These are phyloP conservation scores for Aspergillus awamori DNA, from an alignment of 2,329 filamentous ascomycete species.

Conservation along the genomic window DNA sequence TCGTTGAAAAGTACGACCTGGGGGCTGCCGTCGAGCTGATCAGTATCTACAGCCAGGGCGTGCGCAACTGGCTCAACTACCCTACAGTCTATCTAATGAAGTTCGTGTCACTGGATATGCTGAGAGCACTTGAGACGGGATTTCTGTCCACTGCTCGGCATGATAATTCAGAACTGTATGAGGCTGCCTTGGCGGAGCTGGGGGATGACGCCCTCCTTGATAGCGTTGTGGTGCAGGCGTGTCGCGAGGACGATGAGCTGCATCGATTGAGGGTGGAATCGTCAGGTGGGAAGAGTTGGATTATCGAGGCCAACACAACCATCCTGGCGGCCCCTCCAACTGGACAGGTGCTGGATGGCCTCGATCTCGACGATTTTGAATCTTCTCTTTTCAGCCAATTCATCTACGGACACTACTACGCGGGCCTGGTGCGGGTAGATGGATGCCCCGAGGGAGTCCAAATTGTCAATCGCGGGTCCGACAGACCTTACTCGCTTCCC, in stretches of 20 bases:
- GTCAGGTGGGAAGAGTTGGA: slow-evolving; percentile 23
- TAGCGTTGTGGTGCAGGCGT: slow-evolving; percentile 36
- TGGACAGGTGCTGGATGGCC: slow-evolving; percentile 32
- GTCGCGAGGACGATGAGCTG: slow-evolving; percentile 34
- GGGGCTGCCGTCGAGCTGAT: slow-evolving; percentile 24
- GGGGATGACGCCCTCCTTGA: slow-evolving; percentile 42
- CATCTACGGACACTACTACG: slow-evolving; percentile 28
- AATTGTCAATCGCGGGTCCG: slow-evolving; percentile 12
- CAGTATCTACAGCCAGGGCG: slow-evolving; percentile 21
- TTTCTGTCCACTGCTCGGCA: slow-evolving; percentile 37
- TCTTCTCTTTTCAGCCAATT: slow-evolving; percentile 37
- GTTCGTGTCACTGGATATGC: slow-evolving; percentile 32
- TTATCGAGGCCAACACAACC: slow-evolving; percentile 40
- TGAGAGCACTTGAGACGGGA: slow-evolving; percentile 34
- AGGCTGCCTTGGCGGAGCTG: slow-evolving; percentile 39
- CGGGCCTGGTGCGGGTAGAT: slow-evolving; percentile 34
- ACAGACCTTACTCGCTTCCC: slow-evolving; percentile 15
- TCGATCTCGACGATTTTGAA: slow-evolving; percentile 39
- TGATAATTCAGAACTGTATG: slow-evolving; percentile 47
- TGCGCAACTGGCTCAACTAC: slow-evolving; percentile 24
- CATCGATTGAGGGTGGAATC: slow-evolving; percentile 30
- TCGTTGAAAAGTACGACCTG: slow-evolving; percentile 30
- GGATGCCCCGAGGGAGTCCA: slow-evolving; percentile 21
- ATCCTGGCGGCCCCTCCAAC: slow-evolving; percentile 44
- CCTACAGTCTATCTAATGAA: slow-evolving; percentile 30